Base-by-base conservation (phyloP, 306 rosid genomes). In the Cucurbita moschata region DNA sequence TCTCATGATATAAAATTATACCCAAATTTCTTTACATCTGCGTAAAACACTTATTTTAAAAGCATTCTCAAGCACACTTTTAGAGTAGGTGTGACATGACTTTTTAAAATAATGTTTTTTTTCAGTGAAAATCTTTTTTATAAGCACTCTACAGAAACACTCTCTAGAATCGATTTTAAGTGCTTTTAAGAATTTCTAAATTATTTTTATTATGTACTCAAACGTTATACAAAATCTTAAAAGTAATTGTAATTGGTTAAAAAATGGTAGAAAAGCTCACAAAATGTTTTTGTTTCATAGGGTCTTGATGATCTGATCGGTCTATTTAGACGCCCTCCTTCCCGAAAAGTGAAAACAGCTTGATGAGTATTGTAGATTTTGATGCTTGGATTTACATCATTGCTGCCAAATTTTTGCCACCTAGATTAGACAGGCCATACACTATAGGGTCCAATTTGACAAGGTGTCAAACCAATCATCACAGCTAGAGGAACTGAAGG, bases 291-390 rank as follows among this genome's bases (percentile, higher is more conserved):
- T 79, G 71, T 73, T 35, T 56, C 64, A 65, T 87, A 91, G 99
- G 99, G 97, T 77, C 96, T 95, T 66, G 99, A 95, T 77, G 99
- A 95, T 86, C 83, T 95, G 78, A 89, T 95, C 78, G 88, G 97
- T 79, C 73, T 91, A 74, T 95, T 95, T 79, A 87, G 99, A 75
- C 85, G 96, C 76, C 96, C 99, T 60, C 96, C 99, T n/a, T 86
- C 97, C 39, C 85, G 97, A 43, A 95, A 95, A 82, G 88, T 91
- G 82, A 95, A 95, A 86, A 89, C 97, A 54, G 96, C 96, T 18
- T 91, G 82, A 83, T 53, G 52, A 71, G 49, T 51, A 30, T 5
- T n/a, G 76, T 57, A 72, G 74, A 50, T 70, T 50, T 50, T 70
- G 74, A 70, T 50, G 74, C 58, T 30, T 50, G 55, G 74, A 21